These are phyloP conservation scores for Camellia oleifera DNA, from an alignment of 179 eudicot genomes.

Conservation along the genomic window DNA sequence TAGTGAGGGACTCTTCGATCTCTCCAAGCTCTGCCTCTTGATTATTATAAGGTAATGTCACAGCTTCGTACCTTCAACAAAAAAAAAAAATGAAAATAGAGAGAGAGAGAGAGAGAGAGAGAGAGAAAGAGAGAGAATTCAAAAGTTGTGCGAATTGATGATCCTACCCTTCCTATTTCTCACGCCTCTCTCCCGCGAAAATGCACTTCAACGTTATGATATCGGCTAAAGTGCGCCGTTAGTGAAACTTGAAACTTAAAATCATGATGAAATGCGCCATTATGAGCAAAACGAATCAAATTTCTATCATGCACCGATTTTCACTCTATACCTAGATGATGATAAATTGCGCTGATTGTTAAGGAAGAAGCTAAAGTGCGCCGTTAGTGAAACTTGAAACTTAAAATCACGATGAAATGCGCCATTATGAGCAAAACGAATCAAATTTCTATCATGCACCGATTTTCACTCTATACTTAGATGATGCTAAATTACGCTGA, in stretches of 20 bases:
- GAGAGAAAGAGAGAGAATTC: background rate
- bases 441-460: background rate
- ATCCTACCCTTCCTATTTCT: background rate
- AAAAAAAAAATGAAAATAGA: background rate
- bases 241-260: too few relatives aligned
- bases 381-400: too few relatives aligned
- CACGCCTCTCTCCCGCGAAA: background rate
- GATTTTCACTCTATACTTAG: background rate
- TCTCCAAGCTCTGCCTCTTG: slow-evolving; percentile 53
- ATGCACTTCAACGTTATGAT: background rate
- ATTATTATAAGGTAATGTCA: slow-evolving; percentile 71
- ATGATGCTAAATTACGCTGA: background rate
- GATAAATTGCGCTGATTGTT: background rate
- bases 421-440: background rate
- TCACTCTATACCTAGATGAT: background rate
- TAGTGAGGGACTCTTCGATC: slow-evolving; percentile 55
- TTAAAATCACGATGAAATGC: background rate
- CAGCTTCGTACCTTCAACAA: slow-evolving; percentile 63
- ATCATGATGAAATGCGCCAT: background rate
- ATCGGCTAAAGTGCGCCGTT: background rate
- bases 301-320: background rate
- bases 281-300: background rate
- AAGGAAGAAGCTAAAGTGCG: too few relatives aligned
- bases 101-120: too few relatives aligned
- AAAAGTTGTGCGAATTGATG: background rate